phyloP scores from a whole-genome alignment of 768 basidiomycete species.

The Pulveroboletus sp. region DNA sequence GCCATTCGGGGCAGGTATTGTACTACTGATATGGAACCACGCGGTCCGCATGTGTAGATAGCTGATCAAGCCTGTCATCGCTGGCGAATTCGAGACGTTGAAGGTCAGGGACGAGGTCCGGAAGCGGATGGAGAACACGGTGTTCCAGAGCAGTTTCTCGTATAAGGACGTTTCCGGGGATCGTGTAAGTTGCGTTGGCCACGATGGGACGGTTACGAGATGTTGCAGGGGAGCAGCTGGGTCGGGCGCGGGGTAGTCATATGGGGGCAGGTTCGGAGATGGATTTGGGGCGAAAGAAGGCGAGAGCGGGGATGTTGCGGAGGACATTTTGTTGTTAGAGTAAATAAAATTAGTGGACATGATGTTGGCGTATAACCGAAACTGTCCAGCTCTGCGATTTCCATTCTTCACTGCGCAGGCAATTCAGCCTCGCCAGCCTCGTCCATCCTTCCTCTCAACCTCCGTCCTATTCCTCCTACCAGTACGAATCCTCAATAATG shows the following conservation, averaged over 20 bases:
- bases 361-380: conserved; percentile 17
- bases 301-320: conserved; percentile 19
- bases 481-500: conserved; percentile 38
- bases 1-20: background rate
- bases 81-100: background rate
- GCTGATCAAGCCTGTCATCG: conserved; percentile 1
- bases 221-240: background rate
- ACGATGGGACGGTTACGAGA: background rate
- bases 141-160: too few species aligned
- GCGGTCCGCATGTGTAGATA: conserved; percentile 1
- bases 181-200: background rate
- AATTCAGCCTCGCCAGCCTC: conserved; percentile 22
- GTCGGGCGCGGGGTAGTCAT: conserved; percentile 16
- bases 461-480: conserved; percentile 10
- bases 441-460: background rate
- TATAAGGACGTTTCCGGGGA: background rate
- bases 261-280: conserved; percentile 8
- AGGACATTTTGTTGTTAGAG: conserved; percentile 3
- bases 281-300: conserved; percentile 1
- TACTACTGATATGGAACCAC: background rate
- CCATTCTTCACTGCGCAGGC: conserved; percentile 30
- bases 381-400: conserved; percentile 15
- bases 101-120: conserved; percentile 23
- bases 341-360: background rate
- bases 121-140: conserved; percentile 3